Evolutionary conservation across 257 asterid genomes (phyloP), one percentile per base, ranked within the genome.

Genomic region (Fraxinus quadrangulata): DNA sequence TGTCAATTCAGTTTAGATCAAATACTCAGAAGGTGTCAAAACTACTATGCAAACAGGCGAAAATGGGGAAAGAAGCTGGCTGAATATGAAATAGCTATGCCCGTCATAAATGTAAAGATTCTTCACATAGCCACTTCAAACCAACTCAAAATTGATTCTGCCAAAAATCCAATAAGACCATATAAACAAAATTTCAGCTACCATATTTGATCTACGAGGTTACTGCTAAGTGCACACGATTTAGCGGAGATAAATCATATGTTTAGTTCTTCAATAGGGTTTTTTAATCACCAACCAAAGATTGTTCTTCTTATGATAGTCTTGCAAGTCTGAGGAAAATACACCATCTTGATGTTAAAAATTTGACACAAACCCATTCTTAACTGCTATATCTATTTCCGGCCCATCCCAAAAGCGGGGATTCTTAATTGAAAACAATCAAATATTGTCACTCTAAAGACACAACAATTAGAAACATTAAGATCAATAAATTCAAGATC

Each of bases 161-260:
- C 34, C 10, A 23, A 63, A 71, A 30, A 54, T 19, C 30, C 39
- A 0, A 76, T 11, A 71, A 65, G 65, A 80, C 19, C 80, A 28
- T 63, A 33, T 14, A 36, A 37, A 11, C 74, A 40, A 40, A 24
- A 31, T 26, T n/a, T n/a, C 4, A 40, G 40, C 56, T 77, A 63
- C 72, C 36, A 31, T 12, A 11, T 24, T 24, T 63, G 19, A 24
- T 63, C 36, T 7, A 54, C 33, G 6, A 16, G 12, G 26, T 54
- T n/a, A n/a, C 26, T 54, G 26, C 65, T 54, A 19, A 54, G 11
- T 54, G 65, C 10, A 19, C 3, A n/a, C 11, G 26, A n/a, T n/a
- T 54, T 54, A 19, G 26, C 12, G 3, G 12, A 54, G 65, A 54
- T n/a, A 54, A 17, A 17, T 54, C 65, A 17, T n/a, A 19, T 54